phyloP scores from a whole-genome alignment of 805 yeast genomes.

The Teunomyces atbi region DNA sequence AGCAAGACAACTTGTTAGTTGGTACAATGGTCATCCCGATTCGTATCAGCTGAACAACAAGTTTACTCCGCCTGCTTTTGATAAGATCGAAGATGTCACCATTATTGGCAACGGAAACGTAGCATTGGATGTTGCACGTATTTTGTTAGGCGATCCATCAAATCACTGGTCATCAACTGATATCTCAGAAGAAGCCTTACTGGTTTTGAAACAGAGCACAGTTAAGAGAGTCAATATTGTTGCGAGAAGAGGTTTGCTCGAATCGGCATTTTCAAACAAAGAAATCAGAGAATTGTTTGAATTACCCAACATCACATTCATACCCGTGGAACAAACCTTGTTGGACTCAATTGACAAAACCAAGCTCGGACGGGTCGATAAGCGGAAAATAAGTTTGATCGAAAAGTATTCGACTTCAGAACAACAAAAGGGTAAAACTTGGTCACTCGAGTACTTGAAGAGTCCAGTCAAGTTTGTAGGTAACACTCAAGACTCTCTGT shows the following conservation, averaged over 20 bases:
- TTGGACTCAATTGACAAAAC: constrained; percentile 26
- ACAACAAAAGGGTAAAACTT: constrained; percentile 27
- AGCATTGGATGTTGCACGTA: constrained; percentile 85
- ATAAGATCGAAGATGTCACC: constrained; percentile 59
- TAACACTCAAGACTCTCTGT: constrained; percentile 29
- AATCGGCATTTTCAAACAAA: constrained; percentile 88
- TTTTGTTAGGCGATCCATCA: constrained; percentile 58
- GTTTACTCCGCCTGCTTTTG: constrained; percentile 51
- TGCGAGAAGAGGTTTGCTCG: constrained; percentile 82
- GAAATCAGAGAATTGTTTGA: constrained; percentile 85
- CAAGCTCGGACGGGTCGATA: constrained; percentile 52
- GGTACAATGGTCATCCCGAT: constrained; percentile 93
- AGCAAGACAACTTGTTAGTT: constrained; percentile 86
- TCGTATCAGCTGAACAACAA: constrained; percentile 33
- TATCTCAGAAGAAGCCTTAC: constrained; percentile 60
- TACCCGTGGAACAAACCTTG: constrained; percentile 33
- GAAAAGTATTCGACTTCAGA: constrained; percentile 41
- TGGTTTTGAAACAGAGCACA: constrained; percentile 46
- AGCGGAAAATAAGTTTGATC: constrained; percentile 64
- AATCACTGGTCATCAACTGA: constrained; percentile 69
- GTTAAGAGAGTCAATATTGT: constrained; percentile 70
- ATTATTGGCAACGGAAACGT: constrained; percentile 98
- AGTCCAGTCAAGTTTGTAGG: constrained; percentile 58
- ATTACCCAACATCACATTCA: constrained; percentile 46
- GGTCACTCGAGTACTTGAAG: constrained; percentile 70